Percentiles rank a stretch among this genome's conserved stretches.
phyloP scores from a whole-genome alignment of 73 alveolate genomes.

The Tetrahymena malaccensis region DNA sequence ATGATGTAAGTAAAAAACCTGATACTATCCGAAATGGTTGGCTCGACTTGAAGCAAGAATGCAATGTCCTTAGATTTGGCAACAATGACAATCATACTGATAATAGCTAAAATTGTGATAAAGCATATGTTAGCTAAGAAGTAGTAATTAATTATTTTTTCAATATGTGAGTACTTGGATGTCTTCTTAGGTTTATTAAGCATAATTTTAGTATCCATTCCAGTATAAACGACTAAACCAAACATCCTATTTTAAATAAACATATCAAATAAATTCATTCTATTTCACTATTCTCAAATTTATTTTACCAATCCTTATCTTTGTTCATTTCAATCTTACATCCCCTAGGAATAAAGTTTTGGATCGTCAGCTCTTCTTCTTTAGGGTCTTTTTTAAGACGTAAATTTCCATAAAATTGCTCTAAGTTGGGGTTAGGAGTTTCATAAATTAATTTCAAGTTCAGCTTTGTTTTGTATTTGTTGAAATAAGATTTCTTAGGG shows the following conservation, averaged over 20 bases:
- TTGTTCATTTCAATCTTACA: slow-evolving; percentile 14
- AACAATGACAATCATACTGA: slow-evolving; percentile 9
- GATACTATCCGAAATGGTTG: slow-evolving; percentile 14
- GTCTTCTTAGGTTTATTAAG: background rate
- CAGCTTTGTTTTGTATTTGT: slow-evolving; percentile 13
- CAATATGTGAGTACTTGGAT: background rate
- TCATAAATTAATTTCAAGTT: slow-evolving; percentile 23
- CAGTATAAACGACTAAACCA: slow-evolving; percentile 35
- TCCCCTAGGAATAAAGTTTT: slow-evolving; percentile 35
- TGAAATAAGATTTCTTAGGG: slow-evolving; percentile 5
- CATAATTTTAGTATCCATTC: slow-evolving; percentile 27
- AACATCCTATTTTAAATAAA: slow-evolving; percentile 4
- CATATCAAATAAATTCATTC: background rate
- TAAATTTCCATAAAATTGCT: slow-evolving; percentile 8
- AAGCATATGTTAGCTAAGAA: background rate
- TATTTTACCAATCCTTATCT: background rate
- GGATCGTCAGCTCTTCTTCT: slow-evolving; percentile 11
- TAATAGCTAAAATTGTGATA: background rate
- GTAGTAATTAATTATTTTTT: background rate
- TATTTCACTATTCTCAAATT: background rate
- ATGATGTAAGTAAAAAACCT: slow-evolving; percentile 4
- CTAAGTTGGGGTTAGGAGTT: slow-evolving; percentile 13
- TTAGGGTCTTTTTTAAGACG: slow-evolving; percentile 39
- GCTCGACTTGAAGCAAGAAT: background rate
- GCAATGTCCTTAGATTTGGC: slow-evolving; percentile 26